phyloP scores from a whole-genome alignment of 2,329 filamentous ascomycete species.

The Xylariaceae sp. region DNA sequence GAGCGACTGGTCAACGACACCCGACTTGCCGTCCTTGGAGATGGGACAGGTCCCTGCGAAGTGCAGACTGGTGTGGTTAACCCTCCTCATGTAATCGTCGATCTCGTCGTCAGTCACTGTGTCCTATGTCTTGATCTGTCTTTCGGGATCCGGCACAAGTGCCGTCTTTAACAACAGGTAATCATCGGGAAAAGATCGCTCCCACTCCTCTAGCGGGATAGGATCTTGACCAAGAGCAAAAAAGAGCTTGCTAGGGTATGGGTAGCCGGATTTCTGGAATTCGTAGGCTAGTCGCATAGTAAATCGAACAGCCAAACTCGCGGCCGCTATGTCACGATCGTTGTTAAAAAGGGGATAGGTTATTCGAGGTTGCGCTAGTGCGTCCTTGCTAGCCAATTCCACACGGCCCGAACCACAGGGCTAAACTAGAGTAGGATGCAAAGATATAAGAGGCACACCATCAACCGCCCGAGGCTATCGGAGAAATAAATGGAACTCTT shows the following conservation, averaged over 20 bases:
- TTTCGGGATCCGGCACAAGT: no score
- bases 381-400: constrained; percentile 10
- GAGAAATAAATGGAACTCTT: no score
- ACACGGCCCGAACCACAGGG: constrained; percentile 6
- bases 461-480: no score
- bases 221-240: constrained; percentile 9
- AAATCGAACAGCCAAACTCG: constrained; percentile 6
- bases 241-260: constrained; percentile 3
- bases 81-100: constrained; percentile 3
- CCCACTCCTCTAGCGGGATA: constrained; percentile 7
- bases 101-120: constrained; percentile 3
- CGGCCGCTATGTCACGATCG: constrained; percentile 1
- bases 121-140: constrained; percentile 1
- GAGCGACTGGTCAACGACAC: constrained; percentile 14
- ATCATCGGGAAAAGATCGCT: constrained; percentile 2
- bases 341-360: constrained; percentile 2
- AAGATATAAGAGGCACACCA: constrained; percentile 8
- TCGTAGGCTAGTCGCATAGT: constrained; percentile 10
- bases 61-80: neutral
- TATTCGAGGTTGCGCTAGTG: constrained; percentile 6
- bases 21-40: neutral
- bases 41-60: constrained; percentile 1
- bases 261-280: constrained; percentile 10
- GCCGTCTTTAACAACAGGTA: neutral
- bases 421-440: constrained; percentile 11